These are phyloP conservation scores for Sergeia podlipaevii DNA, from an alignment of 208 protist species.

Conservation along the genomic window DNA sequence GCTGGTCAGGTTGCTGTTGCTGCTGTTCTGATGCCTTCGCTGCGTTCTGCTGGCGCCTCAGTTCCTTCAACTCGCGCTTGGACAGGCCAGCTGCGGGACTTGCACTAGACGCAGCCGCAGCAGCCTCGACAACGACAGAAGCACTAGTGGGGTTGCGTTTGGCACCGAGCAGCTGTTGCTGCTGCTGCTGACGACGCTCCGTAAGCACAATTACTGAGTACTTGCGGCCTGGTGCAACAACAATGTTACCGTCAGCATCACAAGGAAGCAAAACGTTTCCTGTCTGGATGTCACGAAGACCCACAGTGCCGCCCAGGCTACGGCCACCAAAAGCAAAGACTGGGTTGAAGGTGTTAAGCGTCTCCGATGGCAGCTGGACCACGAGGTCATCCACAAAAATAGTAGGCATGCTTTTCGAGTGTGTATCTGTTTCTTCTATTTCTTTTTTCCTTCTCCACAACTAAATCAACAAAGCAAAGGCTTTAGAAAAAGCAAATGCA, in stretches of 20 bases:
- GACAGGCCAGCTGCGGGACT: neutral
- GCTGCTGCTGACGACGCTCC: constrained; percentile 5
- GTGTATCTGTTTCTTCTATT: constrained; percentile 12
- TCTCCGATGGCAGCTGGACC: constrained; percentile 55
- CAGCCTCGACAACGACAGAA: neutral
- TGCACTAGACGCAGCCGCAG: neutral
- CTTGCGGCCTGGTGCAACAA: constrained; percentile 44
- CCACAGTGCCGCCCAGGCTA: constrained; percentile 21
- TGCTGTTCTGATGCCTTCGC: neutral
- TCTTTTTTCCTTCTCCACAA: constrained; percentile 4
- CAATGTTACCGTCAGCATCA: constrained; percentile 63
- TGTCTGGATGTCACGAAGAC: constrained; percentile 35
- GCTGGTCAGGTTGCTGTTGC: constrained; percentile 13
- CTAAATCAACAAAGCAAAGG: too few relatives aligned
- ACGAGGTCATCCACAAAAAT: constrained; percentile 58
- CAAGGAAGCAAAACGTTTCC: constrained; percentile 57
- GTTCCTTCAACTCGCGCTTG: too few relatives aligned
- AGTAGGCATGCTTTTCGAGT: constrained; percentile 26
- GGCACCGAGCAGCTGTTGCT: neutral
- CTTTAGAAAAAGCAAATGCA: too few relatives aligned
- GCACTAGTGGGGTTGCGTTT: neutral
- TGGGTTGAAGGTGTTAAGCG: constrained; percentile 69
- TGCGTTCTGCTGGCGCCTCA: neutral
- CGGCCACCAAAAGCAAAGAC: constrained; percentile 49
- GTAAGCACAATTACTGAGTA: constrained; percentile 52